Evolutionary conservation across 495 filamentous ascomycete species (phyloP), one percentile per base, ranked within the genome.

Genomic region (Platismatia glauca): DNA sequence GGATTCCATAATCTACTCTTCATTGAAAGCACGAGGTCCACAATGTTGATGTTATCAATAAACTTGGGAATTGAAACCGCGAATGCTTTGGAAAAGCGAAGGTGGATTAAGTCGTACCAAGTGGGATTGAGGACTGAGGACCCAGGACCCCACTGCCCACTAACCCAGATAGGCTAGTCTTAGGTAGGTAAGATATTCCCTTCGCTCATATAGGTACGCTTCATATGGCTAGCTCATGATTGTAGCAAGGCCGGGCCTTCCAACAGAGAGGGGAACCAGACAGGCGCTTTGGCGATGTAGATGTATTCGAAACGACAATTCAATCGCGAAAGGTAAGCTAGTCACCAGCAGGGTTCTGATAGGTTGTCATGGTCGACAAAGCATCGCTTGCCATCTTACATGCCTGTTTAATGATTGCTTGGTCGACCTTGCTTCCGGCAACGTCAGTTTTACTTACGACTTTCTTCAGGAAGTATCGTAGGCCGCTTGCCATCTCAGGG

Each of bases 381-480:
- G 81, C 77, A 73, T 84, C 79, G 58, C 79, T 74, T 5, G 85
- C 86, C 55, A 83, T 77, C 66, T 80, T 80, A 74, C 88, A 93
- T 12, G 83, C 88, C 84, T 86, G 89, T 72, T 77, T 82, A 20
- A 95, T 78, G 16, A 72, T 75, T 62, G 82, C 83, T 64, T 80
- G 84, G 62, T 89, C 82, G 44, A 77, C 75, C 68, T 82, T 82
- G 16, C 74, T 78, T 37, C 78, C 78, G 13, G 84, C 83, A 67
- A 96, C 77, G 67, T 92, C 86, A 0, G 85, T 87, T 69, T 85
- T 89, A 29, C 83, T 78, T 7, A 96, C 84, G 29, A 87, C 82
- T 72, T 86, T 92, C 69, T 81, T 82, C 33, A 96, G 61, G 71
- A 97, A 95, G 69, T 83, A 91, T 50, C 86, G 86, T 62, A 96